A percentile compares a stretch with the other conserved stretches of the same genome.
phyloP scores from a whole-genome alignment of 2,329 filamentous ascomycete genomes.

The Penicillium paneum region DNA sequence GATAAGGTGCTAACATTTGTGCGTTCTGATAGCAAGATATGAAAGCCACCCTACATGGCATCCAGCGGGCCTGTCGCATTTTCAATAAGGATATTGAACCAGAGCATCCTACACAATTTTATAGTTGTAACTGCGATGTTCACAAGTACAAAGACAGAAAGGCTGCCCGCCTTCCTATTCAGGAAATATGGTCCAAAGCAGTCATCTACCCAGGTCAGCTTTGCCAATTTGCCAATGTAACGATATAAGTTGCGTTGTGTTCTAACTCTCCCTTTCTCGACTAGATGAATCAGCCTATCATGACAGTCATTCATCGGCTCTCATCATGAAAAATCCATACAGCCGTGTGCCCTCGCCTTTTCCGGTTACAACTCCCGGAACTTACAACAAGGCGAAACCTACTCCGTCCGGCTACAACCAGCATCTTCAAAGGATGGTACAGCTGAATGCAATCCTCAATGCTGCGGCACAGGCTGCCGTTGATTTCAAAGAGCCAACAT shows the following conservation, averaged over 20 bases:
- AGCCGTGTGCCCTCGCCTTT: neutral
- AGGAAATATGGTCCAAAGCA: conserved; percentile 45
- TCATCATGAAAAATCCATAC: neutral
- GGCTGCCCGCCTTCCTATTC: conserved; percentile 36
- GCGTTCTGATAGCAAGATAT: conserved; percentile 27
- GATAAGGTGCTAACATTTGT: neutral
- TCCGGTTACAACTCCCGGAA: neutral
- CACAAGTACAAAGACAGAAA: conserved; percentile 42
- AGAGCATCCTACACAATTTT: conserved; percentile 44
- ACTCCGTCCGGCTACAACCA: neutral
- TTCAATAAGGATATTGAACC: conserved; percentile 50
- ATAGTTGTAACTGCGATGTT: conserved; percentile 40
- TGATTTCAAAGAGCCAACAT: neutral
- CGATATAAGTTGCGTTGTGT: neutral
- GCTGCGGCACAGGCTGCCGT: neutral
- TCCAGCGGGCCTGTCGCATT: conserved; percentile 41
- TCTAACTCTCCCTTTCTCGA: conserved; percentile 27
- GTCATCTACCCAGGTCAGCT: conserved; percentile 47
- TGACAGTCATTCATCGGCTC: neutral
- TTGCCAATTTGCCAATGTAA: conserved; percentile 5
- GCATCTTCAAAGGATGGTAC: neutral
- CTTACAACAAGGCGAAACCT: neutral
- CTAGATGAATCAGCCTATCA: neutral
- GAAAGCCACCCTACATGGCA: conserved; percentile 30
- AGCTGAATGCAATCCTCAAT: neutral